Evolutionary conservation across 306 rosid species (phyloP).

Genomic region (Geum urbanum): DNA sequence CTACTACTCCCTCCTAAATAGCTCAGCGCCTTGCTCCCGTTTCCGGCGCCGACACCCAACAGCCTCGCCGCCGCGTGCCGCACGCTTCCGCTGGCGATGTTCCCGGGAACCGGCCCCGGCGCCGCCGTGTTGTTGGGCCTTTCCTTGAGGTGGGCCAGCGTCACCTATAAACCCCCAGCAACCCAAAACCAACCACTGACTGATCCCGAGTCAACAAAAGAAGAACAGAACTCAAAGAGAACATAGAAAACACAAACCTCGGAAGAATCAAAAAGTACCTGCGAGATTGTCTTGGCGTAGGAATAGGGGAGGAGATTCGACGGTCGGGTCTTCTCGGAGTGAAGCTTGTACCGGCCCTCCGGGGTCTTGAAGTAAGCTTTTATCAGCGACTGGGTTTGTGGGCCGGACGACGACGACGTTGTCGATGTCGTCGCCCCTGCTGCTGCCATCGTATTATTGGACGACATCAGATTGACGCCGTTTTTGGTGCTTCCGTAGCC

Average conservation of each 20-base stretch:
- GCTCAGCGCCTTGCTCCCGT: slow-evolving; percentile 82
- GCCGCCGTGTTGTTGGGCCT: slow-evolving; percentile 70
- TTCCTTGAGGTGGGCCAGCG: slow-evolving; percentile 88
- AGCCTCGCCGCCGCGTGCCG: slow-evolving; percentile 91
- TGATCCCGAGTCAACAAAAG: slow-evolving; percentile 17
- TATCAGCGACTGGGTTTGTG: slow-evolving; percentile 12
- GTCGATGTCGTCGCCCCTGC: background rate
- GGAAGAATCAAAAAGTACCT: slow-evolving; percentile 36
- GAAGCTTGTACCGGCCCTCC: slow-evolving; percentile 91
- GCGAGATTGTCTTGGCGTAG: slow-evolving; percentile 87
- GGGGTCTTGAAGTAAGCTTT: slow-evolving; percentile 96
- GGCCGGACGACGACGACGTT: slow-evolving; percentile 12
- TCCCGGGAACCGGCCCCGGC: slow-evolving; percentile 48
- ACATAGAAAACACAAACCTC: background rate
- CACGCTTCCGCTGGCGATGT: slow-evolving; percentile 73
- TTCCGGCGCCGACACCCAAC: slow-evolving; percentile 45
- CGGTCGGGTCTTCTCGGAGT: slow-evolving; percentile 90
- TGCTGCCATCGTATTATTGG: background rate
- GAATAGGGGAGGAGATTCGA: slow-evolving; percentile 77
- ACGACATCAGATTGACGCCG: background rate
- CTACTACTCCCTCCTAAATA: slow-evolving; percentile 83
- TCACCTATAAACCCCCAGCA: slow-evolving; percentile 45
- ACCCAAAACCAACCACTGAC: slow-evolving; percentile 19
- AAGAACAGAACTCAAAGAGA: too few relatives aligned
- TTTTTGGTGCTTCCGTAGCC: slow-evolving; percentile 7